Evolutionary conservation across 1,284 basidiomycete genomes (phyloP).

Genomic region (Cutaneotrichosporon spelunceum): DNA sequence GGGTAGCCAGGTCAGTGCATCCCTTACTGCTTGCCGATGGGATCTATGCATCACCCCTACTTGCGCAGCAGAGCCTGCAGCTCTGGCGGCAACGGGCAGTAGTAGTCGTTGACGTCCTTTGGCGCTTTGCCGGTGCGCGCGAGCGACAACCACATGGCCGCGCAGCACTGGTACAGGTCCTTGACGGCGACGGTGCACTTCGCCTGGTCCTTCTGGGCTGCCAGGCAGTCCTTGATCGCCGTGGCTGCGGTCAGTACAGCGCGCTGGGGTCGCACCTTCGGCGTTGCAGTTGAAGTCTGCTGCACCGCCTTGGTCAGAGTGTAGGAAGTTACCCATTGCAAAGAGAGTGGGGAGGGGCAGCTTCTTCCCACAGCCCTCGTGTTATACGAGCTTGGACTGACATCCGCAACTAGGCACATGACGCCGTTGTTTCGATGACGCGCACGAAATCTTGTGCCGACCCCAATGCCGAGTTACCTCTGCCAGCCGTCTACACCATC

Average conservation of each 20-base stretch:
- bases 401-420: no score
- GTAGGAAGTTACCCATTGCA: constrained; percentile 5
- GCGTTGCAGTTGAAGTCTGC: constrained; percentile 1
- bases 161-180: constrained; percentile 44
- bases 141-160: constrained; percentile 33
- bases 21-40: no score
- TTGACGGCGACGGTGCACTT: constrained; percentile 35
- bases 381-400: neutral
- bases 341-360: neutral
- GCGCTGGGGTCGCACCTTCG: neutral
- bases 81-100: constrained; percentile 33
- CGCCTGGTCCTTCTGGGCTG: constrained; percentile 34
- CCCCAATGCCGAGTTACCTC: no score
- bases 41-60: neutral
- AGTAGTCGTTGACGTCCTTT: constrained; percentile 24
- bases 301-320: constrained; percentile 3
- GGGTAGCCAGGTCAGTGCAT: neutral
- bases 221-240: constrained; percentile 44
- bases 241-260: constrained; percentile 30
- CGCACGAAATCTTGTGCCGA: no score
- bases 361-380: no score
- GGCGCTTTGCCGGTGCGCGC: constrained; percentile 25
- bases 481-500: no score
- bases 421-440: no score
- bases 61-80: neutral